Evolutionary conservation across 208 protist genomes (phyloP).

Genomic region (Crithidia expoeki): DNA sequence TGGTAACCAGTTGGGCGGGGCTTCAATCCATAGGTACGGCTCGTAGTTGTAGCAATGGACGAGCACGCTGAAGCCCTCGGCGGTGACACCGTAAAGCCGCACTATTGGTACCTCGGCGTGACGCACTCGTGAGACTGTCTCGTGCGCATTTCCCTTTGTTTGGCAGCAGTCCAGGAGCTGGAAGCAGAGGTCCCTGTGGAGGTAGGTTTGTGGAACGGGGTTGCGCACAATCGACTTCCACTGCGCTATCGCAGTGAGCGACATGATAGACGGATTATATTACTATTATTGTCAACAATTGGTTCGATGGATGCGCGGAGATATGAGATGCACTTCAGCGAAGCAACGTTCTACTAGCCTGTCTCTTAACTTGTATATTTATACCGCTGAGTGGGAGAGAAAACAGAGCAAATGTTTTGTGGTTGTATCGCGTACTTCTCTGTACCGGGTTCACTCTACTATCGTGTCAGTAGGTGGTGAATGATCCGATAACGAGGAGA

Average conservation of each 20-base stretch:
- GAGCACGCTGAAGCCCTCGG: conserved; percentile 90
- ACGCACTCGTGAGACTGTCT: conserved; percentile 64
- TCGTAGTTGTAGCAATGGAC: conserved; percentile 96
- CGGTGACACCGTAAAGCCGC: conserved; percentile 94
- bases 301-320: no score
- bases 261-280: conserved; percentile 12
- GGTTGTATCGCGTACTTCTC: no score
- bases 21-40: conserved; percentile 96
- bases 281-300: no score
- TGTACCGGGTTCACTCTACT: no score
- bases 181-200: conserved; percentile 71
- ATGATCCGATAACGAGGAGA: no score
- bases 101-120: conserved; percentile 88
- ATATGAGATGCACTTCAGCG: no score
- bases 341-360: no score
- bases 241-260: conserved; percentile 19
- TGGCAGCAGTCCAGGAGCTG: conserved; percentile 90
- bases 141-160: conserved; percentile 72
- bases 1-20: conserved; percentile 78
- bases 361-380: no score
- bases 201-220: conserved; percentile 38
- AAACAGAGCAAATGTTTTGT: no score
- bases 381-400: no score
- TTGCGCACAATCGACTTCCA: conserved; percentile 47
- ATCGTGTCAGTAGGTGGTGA: no score